Evolutionary conservation across 345 rosid genomes (phyloP).

Genomic region (Gynandropsis gynandra): DNA sequence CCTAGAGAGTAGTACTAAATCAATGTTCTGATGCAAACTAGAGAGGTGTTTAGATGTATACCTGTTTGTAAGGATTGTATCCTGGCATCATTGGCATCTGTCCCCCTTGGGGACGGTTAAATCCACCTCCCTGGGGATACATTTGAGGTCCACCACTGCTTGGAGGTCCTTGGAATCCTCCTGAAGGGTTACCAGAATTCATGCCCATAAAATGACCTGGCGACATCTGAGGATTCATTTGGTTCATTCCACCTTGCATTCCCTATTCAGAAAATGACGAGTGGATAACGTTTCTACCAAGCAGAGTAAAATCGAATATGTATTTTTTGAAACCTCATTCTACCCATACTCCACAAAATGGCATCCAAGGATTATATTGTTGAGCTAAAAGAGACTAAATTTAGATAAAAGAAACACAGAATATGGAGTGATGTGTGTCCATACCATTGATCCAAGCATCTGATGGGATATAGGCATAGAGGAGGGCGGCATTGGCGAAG

Average conservation of each 20-base stretch:
- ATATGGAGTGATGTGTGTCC: neutral
- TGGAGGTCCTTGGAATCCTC: slow-evolving; percentile 59
- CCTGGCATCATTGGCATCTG: slow-evolving; percentile 84
- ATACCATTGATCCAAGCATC: slow-evolving; percentile 81
- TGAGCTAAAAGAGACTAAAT: slow-evolving; percentile 17
- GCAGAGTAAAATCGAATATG: neutral
- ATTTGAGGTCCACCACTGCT: slow-evolving; percentile 84
- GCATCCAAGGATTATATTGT: slow-evolving; percentile 6
- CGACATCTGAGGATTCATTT: slow-evolving; percentile 62
- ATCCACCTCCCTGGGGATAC: slow-evolving; percentile 71
- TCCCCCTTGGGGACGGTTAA: slow-evolving; percentile 67
- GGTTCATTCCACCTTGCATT: slow-evolving; percentile 76
- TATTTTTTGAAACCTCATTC: neutral
- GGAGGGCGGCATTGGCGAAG: slow-evolving; percentile 41
- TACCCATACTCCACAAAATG: slow-evolving; percentile 8
- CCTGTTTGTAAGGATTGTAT: slow-evolving; percentile 69
- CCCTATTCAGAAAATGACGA: slow-evolving; percentile 37
- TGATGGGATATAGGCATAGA: slow-evolving; percentile 51
- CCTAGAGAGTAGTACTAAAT: neutral
- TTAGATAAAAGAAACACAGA: neutral
- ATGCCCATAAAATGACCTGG: slow-evolving; percentile 86
- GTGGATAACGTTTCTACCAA: neutral
- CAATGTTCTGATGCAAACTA: neutral
- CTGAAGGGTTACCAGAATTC: slow-evolving; percentile 58
- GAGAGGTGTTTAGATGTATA: slow-evolving; percentile 2